These are phyloP conservation scores for Hypoxylon sp. DNA, from an alignment of 2,329 filamentous ascomycete genomes.

Conservation along the genomic window DNA sequence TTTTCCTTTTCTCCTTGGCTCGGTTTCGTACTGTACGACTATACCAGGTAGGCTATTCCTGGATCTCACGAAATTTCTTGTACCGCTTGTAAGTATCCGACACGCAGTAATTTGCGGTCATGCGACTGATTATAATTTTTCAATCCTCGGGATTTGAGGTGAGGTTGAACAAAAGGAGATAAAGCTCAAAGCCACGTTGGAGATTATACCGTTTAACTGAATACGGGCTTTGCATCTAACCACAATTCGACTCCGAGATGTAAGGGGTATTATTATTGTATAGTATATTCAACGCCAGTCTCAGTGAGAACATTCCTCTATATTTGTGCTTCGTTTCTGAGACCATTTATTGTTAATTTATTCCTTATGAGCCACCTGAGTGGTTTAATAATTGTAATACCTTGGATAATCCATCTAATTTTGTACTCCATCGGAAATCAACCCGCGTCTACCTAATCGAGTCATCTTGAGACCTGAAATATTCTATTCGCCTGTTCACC, in stretches of 20 bases:
- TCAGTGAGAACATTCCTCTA: slow-evolving; percentile 16
- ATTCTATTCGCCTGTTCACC: slow-evolving; percentile 1
- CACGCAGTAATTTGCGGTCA: slow-evolving; percentile 35
- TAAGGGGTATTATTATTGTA: slow-evolving; percentile 3
- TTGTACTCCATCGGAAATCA: slow-evolving; percentile 21
- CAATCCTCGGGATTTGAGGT: slow-evolving; percentile 28
- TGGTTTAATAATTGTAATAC: slow-evolving; percentile 16
- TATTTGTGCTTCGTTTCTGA: slow-evolving; percentile 14
- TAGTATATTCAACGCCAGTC: slow-evolving; percentile 5
- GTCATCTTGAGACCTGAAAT: slow-evolving; percentile 3
- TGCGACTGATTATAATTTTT: slow-evolving; percentile 28
- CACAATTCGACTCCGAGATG: background rate
- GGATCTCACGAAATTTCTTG: slow-evolving; percentile 26
- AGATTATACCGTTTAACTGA: slow-evolving; percentile 26
- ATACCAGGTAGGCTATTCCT: slow-evolving; percentile 30
- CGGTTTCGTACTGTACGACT: slow-evolving; percentile 17
- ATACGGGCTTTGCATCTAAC: slow-evolving; percentile 20
- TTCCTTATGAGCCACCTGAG: slow-evolving; percentile 17
- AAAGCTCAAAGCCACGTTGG: slow-evolving; percentile 17
- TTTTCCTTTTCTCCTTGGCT: slow-evolving; percentile 12
- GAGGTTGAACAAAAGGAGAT: slow-evolving; percentile 16
- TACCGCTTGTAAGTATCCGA: slow-evolving; percentile 20
- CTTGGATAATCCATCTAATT: slow-evolving; percentile 20
- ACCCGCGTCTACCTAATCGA: slow-evolving; percentile 17
- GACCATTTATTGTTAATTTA: slow-evolving; percentile 1